These are phyloP conservation scores for Immersiella caudata DNA, from an alignment of 495 filamentous ascomycete species.

Conservation along the genomic window DNA sequence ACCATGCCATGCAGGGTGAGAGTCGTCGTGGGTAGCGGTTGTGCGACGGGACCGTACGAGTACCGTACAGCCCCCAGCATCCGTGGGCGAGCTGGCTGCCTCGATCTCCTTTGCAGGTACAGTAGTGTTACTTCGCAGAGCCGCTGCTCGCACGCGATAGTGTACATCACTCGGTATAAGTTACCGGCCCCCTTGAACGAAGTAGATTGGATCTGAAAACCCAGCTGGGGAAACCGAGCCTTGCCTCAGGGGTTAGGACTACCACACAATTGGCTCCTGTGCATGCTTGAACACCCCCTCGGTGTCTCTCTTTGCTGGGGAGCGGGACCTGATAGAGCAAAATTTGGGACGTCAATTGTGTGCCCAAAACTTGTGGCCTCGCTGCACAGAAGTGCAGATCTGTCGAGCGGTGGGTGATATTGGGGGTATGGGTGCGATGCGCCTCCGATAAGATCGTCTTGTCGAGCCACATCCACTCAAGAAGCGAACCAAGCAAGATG, in stretches of 20 bases:
- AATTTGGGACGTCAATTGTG: not conserved
- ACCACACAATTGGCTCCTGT: constrained; percentile 3
- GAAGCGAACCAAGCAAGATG: not conserved
- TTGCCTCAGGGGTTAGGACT: not conserved
- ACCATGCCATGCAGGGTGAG: not conserved
- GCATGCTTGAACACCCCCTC: not conserved
- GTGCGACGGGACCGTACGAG: not conserved
- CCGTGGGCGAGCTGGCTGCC: not conserved
- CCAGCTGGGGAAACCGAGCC: not conserved
- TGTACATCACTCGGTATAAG: not conserved
- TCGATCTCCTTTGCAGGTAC: not conserved
- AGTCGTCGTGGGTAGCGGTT: not conserved
- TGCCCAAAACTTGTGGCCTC: not conserved
- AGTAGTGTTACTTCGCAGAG: not conserved
- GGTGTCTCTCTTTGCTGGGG: not conserved
- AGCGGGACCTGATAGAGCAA: not conserved
- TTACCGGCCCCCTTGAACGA: not conserved
- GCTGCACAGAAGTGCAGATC: not conserved
- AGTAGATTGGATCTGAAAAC: not conserved
- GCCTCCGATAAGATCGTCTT: not conserved
- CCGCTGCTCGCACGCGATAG: too few relatives aligned
- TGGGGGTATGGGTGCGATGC: not conserved
- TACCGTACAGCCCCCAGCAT: not conserved
- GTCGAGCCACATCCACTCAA: not conserved
- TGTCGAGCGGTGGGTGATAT: not conserved